phyloP scores from a whole-genome alignment of 2,329 filamentous ascomycete species.

The Epichloe festucae region DNA sequence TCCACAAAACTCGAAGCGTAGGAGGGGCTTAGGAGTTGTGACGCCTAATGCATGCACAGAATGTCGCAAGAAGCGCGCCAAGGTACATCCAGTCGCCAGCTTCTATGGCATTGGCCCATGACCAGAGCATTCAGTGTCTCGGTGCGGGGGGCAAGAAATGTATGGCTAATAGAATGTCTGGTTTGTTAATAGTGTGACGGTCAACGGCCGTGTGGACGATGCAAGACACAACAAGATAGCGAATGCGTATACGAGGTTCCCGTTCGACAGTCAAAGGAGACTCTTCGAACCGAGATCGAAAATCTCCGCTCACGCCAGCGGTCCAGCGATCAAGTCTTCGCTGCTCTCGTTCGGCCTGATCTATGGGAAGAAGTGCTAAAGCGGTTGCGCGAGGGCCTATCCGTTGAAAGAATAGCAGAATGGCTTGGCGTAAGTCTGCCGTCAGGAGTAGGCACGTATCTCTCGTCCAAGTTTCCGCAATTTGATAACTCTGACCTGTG shows the following conservation, averaged over 20 bases:
- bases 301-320: slow-evolving; percentile 39
- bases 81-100: slow-evolving; percentile 27
- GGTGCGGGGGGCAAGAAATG: neutral
- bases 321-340: slow-evolving; percentile 41
- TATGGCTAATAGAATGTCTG: neutral
- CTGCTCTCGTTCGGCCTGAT: slow-evolving; percentile 37
- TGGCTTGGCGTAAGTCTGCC: slow-evolving; percentile 30
- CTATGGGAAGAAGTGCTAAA: slow-evolving; percentile 41
- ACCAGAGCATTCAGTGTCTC: neutral
- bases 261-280: slow-evolving; percentile 50
- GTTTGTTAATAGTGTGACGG: slow-evolving; percentile 40
- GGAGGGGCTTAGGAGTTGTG: slow-evolving; percentile 41
- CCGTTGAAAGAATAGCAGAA: slow-evolving; percentile 41
- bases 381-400: slow-evolving; percentile 39
- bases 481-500: slow-evolving; percentile 8
- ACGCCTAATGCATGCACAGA: slow-evolving; percentile 49
- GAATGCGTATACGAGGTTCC: slow-evolving; percentile 50
- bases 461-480: slow-evolving; percentile 13
- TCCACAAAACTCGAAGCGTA: slow-evolving; percentile 31
- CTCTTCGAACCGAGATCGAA: slow-evolving; percentile 47
- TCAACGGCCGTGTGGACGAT: slow-evolving; percentile 40
- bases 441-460: slow-evolving; percentile 16
- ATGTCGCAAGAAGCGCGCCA: slow-evolving; percentile 49
- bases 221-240: slow-evolving; percentile 38
- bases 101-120: neutral